Base-by-base conservation (phyloP, 768 basidiomycete species). In the Naematelia aurantialba region DNA sequence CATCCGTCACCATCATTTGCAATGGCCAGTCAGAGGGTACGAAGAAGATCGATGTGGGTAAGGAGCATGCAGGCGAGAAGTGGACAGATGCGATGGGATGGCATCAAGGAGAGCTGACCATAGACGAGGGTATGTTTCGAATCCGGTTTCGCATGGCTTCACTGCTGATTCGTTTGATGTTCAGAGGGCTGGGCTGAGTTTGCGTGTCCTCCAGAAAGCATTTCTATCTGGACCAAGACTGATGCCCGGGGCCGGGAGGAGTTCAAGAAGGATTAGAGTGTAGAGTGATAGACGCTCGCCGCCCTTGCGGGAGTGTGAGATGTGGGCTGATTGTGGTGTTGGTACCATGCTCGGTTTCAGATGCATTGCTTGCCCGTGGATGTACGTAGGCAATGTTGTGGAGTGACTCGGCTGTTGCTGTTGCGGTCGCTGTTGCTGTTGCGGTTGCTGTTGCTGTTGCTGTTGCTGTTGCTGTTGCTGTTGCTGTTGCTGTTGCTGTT, bases 61-160 rank as follows among this genome's bases (percentile, higher is more conserved):
- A 75, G 67, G 76, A 78, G 39, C 80, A 79, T 59, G 77, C 77
- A 3, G 81, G 81, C 1, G 79, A 82, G 68, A 74, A 70, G 24
- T 82, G 79, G 79, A 79, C 79, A 3, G 81, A 82, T 62, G 68
- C 78, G 17, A 69, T 82, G 11, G 81, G 81, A 3, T 82, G 81
- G 81, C 69, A 74, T 47, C 70, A 80, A 53, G 80, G 78, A 34
- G 79, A 79, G 61, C 63, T 81, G 54, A 74, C 68, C n/a, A 79
- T 82, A 30, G 79, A 74, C 24, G 79, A 81, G 19, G 74, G 76
- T 68, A 52, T 63, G 62, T 73, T 29, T 50, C 39, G 5, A 8
- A 21, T 10, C 19, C 13, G 26, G n/a, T 29, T 25, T 25, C 12
- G 11, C 8, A 45, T 19, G 54, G 54, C 8, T 21, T 45, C 4